A percentile compares a stretch with the other conserved stretches of the same genome.
Evolutionary conservation across 2,329 filamentous ascomycete genomes (phyloP).

Genomic region (Colletotrichum horii): DNA sequence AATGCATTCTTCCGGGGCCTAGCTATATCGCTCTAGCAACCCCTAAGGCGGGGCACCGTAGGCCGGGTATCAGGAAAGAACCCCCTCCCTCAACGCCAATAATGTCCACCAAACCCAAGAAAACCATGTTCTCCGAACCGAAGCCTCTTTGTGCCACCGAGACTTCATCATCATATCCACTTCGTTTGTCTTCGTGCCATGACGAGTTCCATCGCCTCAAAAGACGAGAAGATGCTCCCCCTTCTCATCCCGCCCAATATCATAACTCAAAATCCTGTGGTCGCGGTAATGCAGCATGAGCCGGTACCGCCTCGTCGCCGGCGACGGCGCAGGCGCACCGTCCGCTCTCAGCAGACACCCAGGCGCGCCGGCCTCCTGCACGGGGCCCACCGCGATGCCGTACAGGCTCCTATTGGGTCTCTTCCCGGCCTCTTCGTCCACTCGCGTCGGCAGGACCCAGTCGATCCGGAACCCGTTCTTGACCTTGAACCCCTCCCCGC

Average conservation of each 20-base stretch:
- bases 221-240: conserved; percentile 24
- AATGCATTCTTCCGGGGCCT: not conserved
- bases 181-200: not conserved
- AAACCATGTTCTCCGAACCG: not conserved
- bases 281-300: conserved; percentile 76
- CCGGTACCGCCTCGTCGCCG: conserved; percentile 59
- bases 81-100: not conserved
- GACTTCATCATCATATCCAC: not conserved
- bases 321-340: conserved; percentile 25
- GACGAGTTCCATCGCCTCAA: not conserved
- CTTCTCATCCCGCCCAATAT: conserved; percentile 55
- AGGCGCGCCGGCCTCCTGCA: conserved; percentile 51
- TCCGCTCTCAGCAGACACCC: conserved; percentile 17
- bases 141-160: not conserved
- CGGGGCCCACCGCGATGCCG: conserved; percentile 71
- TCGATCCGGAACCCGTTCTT: conserved; percentile 59
- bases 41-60: not conserved
- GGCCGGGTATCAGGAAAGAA: conserved; percentile 11
- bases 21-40: not conserved
- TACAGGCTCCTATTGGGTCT: conserved; percentile 60
- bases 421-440: conserved; percentile 49
- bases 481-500: conserved; percentile 15
- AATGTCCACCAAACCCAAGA: not conserved
- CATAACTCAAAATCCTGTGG: conserved; percentile 73
- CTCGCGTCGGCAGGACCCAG: conserved; percentile 50